phyloP scores from a whole-genome alignment of 768 basidiomycete genomes.

The Termitomyces sp. region DNA sequence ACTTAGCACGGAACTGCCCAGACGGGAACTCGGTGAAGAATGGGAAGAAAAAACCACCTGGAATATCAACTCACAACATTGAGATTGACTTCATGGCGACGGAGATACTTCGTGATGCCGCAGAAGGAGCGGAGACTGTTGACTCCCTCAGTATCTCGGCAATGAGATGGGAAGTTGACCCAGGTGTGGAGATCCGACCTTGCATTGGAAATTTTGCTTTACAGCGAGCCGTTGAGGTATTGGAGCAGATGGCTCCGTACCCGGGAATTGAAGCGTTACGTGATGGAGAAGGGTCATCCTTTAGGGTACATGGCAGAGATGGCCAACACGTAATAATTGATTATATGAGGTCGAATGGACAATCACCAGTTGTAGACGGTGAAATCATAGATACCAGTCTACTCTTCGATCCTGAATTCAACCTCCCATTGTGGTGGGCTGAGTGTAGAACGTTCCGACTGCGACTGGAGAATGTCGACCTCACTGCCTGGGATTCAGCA shows the following conservation, averaged over 20 bases:
- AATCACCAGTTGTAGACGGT: not conserved
- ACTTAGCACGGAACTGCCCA: not conserved
- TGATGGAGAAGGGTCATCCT: not conserved
- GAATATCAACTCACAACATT: slow-evolving; percentile 9
- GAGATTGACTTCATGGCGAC: not conserved
- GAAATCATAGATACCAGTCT: not conserved
- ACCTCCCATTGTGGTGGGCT: not conserved
- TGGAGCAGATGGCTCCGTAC: not conserved
- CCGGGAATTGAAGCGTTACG: not conserved
- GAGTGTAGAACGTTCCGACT: not conserved
- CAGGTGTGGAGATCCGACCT: not conserved
- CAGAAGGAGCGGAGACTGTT: not conserved
- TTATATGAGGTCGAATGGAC: not conserved
- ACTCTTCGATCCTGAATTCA: not conserved
- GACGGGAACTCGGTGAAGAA: slow-evolving; percentile 1
- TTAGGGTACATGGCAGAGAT: not conserved
- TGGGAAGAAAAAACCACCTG: slow-evolving; percentile 10
- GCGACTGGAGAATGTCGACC: not conserved
- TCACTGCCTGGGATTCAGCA: not conserved
- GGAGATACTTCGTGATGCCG: not conserved
- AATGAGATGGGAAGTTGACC: not conserved
- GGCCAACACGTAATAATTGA: not conserved
- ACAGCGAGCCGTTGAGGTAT: not conserved
- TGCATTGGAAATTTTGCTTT: not conserved
- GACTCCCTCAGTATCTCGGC: not conserved